A percentile compares a stretch with the other conserved stretches of the same genome.
phyloP scores from a whole-genome alignment of 495 filamentous ascomycete species.

The Penicillium soppii region DNA sequence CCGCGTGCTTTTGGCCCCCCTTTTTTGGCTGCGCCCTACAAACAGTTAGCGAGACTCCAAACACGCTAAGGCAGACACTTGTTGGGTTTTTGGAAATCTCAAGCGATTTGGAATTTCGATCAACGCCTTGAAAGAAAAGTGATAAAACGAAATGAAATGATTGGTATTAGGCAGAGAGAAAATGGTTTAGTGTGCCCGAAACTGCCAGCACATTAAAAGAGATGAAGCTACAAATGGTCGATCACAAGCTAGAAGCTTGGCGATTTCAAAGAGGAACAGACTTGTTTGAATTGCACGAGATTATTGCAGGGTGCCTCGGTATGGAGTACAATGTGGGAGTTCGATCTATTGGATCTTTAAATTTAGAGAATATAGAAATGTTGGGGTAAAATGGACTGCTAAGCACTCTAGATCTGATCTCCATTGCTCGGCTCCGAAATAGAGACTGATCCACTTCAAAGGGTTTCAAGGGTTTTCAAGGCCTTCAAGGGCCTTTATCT shows the following conservation, averaged over 20 bases:
- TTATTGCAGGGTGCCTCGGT: too few relatives aligned
- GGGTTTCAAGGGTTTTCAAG: too few relatives aligned
- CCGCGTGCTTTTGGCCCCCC: neutral
- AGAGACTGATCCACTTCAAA: too few relatives aligned
- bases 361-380: too few relatives aligned
- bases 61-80: neutral
- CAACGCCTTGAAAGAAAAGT: neutral
- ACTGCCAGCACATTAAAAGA: neutral
- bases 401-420: too few relatives aligned
- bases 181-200: neutral
- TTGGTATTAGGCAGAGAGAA: constrained; percentile 2
- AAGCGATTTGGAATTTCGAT: neutral
- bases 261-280: neutral
- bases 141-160: neutral
- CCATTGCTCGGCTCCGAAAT: too few relatives aligned
- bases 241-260: constrained; percentile 2
- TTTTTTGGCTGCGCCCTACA: neutral
- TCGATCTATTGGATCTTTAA: too few relatives aligned
- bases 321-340: too few relatives aligned
- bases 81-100: neutral
- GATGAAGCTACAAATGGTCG: neutral
- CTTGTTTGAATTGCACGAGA: too few relatives aligned
- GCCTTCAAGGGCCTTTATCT: too few relatives aligned
- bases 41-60: too few relatives aligned
- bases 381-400: too few relatives aligned